Evolutionary conservation across 495 filamentous ascomycete species (phyloP).

Genomic region (Collariella sp.): DNA sequence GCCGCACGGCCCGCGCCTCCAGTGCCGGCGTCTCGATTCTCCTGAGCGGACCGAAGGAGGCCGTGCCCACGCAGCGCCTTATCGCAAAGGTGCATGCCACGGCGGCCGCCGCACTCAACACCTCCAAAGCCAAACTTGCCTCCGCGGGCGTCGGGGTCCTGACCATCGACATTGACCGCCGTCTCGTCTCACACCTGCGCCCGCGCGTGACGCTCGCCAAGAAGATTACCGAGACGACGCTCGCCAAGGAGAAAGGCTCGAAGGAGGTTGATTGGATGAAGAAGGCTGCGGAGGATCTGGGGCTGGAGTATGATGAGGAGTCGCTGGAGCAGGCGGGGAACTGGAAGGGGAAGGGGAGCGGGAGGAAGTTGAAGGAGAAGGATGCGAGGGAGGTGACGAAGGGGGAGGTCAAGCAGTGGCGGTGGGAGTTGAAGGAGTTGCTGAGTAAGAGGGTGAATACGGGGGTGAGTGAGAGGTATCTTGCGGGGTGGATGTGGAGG

Average conservation of each 20-base stretch:
- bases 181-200: slow-evolving; percentile 64
- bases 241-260: slow-evolving; percentile 79
- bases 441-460: slow-evolving; percentile 74
- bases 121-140: slow-evolving; percentile 34
- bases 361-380: slow-evolving; percentile 65
- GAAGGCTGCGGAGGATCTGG: slow-evolving; percentile 82
- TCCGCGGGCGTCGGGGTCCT: slow-evolving; percentile 49
- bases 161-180: slow-evolving; percentile 75
- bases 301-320: slow-evolving; percentile 87
- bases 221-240: slow-evolving; percentile 67
- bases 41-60: slow-evolving; percentile 87
- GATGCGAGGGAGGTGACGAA: slow-evolving; percentile 60
- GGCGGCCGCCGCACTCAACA: slow-evolving; percentile 21
- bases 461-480: slow-evolving; percentile 84
- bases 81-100: slow-evolving; percentile 74
- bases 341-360: slow-evolving; percentile 57
- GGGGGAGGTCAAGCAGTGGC: slow-evolving; percentile 55
- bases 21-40: slow-evolving; percentile 71
- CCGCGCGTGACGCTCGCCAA: slow-evolving; percentile 68
- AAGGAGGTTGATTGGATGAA: slow-evolving; percentile 79
- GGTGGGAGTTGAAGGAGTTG: slow-evolving; percentile 54
- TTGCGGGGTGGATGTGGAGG: slow-evolving; percentile 80
- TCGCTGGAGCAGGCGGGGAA: slow-evolving; percentile 57
- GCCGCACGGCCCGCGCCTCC: slow-evolving; percentile 81
- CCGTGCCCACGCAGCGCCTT: slow-evolving; percentile 69